Conservation (phyloP, 2,329 filamentous ascomycete species). For the Tolypocladium paradoxum region DNA sequence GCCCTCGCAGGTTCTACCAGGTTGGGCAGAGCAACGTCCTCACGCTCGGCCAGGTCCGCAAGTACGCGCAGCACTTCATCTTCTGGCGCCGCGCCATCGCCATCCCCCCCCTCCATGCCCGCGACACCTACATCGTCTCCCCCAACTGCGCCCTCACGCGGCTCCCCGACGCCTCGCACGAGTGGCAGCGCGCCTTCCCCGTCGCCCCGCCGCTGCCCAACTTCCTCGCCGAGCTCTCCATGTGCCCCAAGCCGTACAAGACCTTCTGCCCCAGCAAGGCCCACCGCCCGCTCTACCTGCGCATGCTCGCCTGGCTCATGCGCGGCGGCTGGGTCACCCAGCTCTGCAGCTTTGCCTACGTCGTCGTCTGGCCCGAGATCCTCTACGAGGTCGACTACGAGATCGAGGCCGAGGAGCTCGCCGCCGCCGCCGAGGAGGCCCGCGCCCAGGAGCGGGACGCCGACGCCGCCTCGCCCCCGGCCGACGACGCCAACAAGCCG, state of each 20-base stretch:
- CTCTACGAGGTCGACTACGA: slow-evolving; percentile 69
- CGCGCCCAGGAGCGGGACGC: slow-evolving; percentile 2
- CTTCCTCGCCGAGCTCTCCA: slow-evolving; percentile 76
- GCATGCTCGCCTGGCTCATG: slow-evolving; percentile 88
- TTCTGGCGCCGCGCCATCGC: slow-evolving; percentile 92
- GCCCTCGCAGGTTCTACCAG: slow-evolving; percentile 44
- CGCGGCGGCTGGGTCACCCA: slow-evolving; percentile 90
- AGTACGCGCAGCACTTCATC: slow-evolving; percentile 84
- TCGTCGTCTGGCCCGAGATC: slow-evolving; percentile 73
- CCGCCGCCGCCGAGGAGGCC: slow-evolving; percentile 17
- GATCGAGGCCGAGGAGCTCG: slow-evolving; percentile 55
- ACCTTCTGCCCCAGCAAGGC: slow-evolving; percentile 76
- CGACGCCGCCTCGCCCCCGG: not conserved
- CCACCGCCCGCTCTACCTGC: slow-evolving; percentile 77
- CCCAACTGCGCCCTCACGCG: slow-evolving; percentile 74
- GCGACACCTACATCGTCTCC: slow-evolving; percentile 84
- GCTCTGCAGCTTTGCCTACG: slow-evolving; percentile 81
- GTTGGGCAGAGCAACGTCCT: slow-evolving; percentile 62
- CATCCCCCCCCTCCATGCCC: slow-evolving; percentile 79
- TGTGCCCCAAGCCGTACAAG: slow-evolving; percentile 72
- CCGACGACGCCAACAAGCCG: not conserved
- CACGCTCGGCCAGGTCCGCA: slow-evolving; percentile 68
- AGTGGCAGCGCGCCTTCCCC: slow-evolving; percentile 72
- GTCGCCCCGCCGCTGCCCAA: slow-evolving; percentile 73
- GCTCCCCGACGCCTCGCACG: slow-evolving; percentile 55